Evolutionary conservation across 2,329 filamentous ascomycete species (phyloP), one percentile per base, ranked within the genome.

Genomic region (Mariannaea elegans): DNA sequence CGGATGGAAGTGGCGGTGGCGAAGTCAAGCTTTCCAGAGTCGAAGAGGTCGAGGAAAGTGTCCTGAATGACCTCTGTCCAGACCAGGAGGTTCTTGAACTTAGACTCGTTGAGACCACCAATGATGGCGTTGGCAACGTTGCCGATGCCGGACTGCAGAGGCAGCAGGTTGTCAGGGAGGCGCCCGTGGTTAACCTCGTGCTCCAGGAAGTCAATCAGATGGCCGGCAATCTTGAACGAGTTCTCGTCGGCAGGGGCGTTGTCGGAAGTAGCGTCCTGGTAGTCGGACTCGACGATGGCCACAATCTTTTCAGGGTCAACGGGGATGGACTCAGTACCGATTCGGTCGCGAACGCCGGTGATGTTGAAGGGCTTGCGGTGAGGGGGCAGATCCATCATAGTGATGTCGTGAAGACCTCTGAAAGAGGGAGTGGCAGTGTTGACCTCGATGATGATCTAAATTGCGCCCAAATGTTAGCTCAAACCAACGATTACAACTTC

Each of bases 21-120:
- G 71, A 95, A 97, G 79, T 96, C 92, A 18, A 97, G 85, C 73
- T 92, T 89, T 23, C 92, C 93, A 60, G 87, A 90, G 81, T 97
- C 93, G 78, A 97, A 96, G 54, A 97, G 90, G 75, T 97, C 93
- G 21, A 97, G 86, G 87, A 97, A 97, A 19, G 91, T 93, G 75
- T 97, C 93, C 80, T 97, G 93, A 57, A 97, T 87, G 46, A 97
- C 93, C 78, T 97, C 93, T 21, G 93, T 97, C 93, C 93, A 97
- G 36, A 97, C 93, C 75, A 91, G 93, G 58, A 97, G 85, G 80
- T 96, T 91, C 73, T 87, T 86, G 83, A 97, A 97, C 76, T 94
- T 90, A 66, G 91, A 91, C 61, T 90, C 86, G 65, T 88, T 86
- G 56, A 97, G 86, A 13, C 93, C 93, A 61, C 93, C 92, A 60